Conservation (phyloP, 2,329 filamentous ascomycete genomes). For the Hypoxylon sp. region DNA sequence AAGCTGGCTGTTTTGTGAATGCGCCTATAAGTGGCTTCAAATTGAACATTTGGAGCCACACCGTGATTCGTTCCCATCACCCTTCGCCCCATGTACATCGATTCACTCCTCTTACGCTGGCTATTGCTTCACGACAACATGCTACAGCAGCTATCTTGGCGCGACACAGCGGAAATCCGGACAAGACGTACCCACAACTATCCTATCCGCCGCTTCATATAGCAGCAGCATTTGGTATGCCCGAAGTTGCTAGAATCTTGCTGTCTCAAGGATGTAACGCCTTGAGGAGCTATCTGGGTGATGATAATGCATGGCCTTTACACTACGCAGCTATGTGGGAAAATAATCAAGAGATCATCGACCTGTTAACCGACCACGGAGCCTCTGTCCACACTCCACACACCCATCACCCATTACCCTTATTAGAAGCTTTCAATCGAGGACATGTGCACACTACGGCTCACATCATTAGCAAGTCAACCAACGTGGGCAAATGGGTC, state of each 20-base stretch:
- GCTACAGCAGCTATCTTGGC: background rate
- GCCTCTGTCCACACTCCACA: background rate
- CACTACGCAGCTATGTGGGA: background rate
- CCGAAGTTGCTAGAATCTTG: background rate
- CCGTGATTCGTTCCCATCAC: background rate
- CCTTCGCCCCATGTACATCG: background rate
- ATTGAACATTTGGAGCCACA: background rate
- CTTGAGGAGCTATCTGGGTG: background rate
- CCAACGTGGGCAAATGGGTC: background rate
- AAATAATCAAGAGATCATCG: background rate
- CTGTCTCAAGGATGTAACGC: background rate
- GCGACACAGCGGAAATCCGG: background rate
- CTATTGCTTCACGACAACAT: background rate
- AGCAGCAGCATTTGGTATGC: background rate
- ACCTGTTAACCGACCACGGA: background rate
- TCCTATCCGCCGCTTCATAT: background rate
- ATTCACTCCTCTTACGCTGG: constrained; percentile 4
- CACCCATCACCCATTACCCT: too few species aligned
- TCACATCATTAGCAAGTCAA: background rate
- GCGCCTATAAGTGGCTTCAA: background rate
- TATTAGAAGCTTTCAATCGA: background rate
- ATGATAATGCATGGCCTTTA: background rate
- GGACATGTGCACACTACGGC: background rate
- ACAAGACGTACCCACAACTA: background rate
- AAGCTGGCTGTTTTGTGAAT: background rate